Evolutionary conservation across 73 alveolate genomes (phyloP), one percentile per base, ranked within the genome.

Genomic region (Tetrahymena malaccensis): DNA sequence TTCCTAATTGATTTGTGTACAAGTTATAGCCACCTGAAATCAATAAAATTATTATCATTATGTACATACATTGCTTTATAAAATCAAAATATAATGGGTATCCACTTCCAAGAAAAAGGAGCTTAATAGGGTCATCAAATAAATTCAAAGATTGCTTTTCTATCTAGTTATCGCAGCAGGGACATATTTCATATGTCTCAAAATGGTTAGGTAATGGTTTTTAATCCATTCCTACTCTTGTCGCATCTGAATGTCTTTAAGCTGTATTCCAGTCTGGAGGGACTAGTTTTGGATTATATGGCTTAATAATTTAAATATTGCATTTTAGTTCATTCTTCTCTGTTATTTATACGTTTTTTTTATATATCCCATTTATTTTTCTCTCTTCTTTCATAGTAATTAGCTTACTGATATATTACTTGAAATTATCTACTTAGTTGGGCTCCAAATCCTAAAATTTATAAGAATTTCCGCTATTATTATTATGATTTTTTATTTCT

Each of bases 61-160:
- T 34, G 15, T 85, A 83, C 5, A 94, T 94, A 35, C 96, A 94
- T 21, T 83, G 35, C 34, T 94, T 94, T 35, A 94, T 94, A 56
- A 94, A 94, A 0, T 94, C 85, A 85, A 94, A 94, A 55, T 94
- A 94, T 21, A 94, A 93, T 1, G 96, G 96, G 43, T 94, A 94
- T 25, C 96, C 96, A 43, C 95, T 85, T 31, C 96, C 96, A 33
- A 94, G 85, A 43, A 94, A 94, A 37, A 94, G 37, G 27, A 94
- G 43, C 10, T 94, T 84, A 35, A 85, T 85, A 25, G 93, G 93
- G 37, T 94, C 95, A 83, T 85, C 93, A 25, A 93, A 84, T 40
- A 94, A 50, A 85, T 33, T 43, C 33, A 94, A 43, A 25, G 43
- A 34, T 33, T 84, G 37, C 35, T 84, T 93, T 21, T 56, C 58